A percentile compares a stretch with the other conserved stretches of the same genome.
phyloP scores from a whole-genome alignment of 2,329 filamentous ascomycete genomes.

The Alternaria incomplexa region DNA sequence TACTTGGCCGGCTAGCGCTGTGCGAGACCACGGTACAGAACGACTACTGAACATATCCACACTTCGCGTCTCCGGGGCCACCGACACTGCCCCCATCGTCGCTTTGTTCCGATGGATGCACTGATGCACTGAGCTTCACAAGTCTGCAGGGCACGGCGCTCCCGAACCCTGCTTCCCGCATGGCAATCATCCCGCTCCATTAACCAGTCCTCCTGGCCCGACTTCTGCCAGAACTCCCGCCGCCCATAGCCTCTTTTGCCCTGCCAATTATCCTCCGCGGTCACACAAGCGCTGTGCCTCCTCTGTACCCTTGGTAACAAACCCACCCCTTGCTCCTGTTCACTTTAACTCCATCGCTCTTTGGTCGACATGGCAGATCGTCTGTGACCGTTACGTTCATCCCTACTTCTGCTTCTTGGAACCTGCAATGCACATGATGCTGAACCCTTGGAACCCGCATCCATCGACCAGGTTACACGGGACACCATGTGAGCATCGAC shows the following conservation, averaged over 20 bases:
- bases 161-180: not conserved
- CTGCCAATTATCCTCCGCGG: not conserved
- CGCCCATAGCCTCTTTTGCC: conserved; percentile 2
- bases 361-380: conserved; percentile 1
- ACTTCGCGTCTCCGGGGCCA: not conserved
- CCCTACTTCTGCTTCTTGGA: not conserved
- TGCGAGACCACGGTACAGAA: not conserved
- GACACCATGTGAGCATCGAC: not conserved
- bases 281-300: conserved; percentile 1
- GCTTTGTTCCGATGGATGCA: not conserved
- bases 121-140: not conserved
- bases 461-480: conserved; percentile 1
- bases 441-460: not conserved
- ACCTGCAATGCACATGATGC: conserved; percentile 3
- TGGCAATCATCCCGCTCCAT: not conserved
- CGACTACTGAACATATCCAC: not conserved
- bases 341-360: not conserved
- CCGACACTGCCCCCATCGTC: not conserved
- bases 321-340: conserved; percentile 1
- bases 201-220: not conserved
- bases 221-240: conserved; percentile 5
- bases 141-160: not conserved
- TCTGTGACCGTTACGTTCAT: conserved; percentile 3
- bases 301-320: not conserved
- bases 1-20: not conserved